phyloP scores from a whole-genome alignment of 257 asterid species.

The Echites panduratus region DNA sequence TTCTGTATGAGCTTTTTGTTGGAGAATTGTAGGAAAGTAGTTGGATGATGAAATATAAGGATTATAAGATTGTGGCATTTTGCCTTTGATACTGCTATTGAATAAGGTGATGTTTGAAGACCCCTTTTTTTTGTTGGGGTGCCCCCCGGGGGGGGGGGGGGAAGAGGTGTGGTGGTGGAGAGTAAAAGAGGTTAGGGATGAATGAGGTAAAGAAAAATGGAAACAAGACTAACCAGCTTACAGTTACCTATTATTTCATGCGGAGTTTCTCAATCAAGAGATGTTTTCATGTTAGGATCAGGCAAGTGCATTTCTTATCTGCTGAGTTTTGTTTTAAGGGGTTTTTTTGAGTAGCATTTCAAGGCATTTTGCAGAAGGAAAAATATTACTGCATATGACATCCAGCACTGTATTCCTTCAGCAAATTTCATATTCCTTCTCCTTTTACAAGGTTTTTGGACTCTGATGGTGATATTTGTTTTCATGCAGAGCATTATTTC shows the following conservation, averaged over 20 bases:
- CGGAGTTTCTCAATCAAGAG: neutral
- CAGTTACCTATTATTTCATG: neutral
- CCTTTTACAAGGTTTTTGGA: neutral
- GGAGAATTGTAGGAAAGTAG: neutral
- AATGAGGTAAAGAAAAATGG: neutral
- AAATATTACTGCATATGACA: neutral
- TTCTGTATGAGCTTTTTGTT: neutral
- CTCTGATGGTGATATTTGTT: neutral
- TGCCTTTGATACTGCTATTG: neutral
- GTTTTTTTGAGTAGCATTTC: neutral
- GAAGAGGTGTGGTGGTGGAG: no score
- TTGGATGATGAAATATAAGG: neutral
- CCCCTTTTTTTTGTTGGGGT: no score
- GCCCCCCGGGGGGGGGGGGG: no score
- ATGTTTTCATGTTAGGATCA: neutral
- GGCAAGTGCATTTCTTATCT: no score
- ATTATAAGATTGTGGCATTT: neutral
- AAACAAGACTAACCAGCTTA: neutral
- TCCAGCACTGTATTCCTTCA: neutral
- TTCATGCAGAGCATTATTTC: slow-evolving; percentile 7
- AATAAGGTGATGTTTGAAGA: neutral
- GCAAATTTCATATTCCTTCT: neutral
- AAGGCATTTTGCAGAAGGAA: neutral
- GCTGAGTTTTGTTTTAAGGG: neutral
- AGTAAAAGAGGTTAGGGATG: neutral